Conservation (phyloP, 306 rosid genomes). For the Styphnolobium japonicum region DNA sequence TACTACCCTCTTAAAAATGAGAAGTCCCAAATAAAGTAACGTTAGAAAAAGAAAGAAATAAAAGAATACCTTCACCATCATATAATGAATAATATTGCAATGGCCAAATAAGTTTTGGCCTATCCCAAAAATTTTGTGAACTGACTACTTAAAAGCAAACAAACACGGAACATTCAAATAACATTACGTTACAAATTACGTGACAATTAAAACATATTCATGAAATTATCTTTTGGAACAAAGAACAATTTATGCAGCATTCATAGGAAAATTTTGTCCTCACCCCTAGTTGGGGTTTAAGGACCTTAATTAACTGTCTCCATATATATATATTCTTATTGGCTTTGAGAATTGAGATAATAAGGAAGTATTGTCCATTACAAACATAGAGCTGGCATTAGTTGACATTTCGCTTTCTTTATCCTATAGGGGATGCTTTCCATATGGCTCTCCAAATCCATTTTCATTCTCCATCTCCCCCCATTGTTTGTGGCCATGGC, state of each 20-base stretch:
- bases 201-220: neutral
- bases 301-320: neutral
- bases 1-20: no score
- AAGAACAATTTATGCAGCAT: neutral
- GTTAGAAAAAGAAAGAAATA: no score
- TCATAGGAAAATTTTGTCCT: neutral
- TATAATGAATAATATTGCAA: no score
- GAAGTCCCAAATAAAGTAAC: no score
- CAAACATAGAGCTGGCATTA: neutral
- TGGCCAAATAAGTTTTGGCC: no score
- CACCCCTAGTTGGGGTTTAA: neutral
- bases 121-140: no score
- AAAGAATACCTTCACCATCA: no score
- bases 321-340: neutral
- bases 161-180: no score
- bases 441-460: neutral
- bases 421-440: neutral
- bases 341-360: neutral
- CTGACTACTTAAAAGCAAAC: no score
- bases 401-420: neutral
- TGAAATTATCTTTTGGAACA: neutral
- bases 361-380: slow-evolving; percentile 11
- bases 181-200: no score
- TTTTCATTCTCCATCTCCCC: neutral
- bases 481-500: neutral